A percentile compares a stretch with the other conserved stretches of the same genome.
Conservation (phyloP, 495 filamentous ascomycete genomes). For the Pseudotulostoma volvatum region DNA sequence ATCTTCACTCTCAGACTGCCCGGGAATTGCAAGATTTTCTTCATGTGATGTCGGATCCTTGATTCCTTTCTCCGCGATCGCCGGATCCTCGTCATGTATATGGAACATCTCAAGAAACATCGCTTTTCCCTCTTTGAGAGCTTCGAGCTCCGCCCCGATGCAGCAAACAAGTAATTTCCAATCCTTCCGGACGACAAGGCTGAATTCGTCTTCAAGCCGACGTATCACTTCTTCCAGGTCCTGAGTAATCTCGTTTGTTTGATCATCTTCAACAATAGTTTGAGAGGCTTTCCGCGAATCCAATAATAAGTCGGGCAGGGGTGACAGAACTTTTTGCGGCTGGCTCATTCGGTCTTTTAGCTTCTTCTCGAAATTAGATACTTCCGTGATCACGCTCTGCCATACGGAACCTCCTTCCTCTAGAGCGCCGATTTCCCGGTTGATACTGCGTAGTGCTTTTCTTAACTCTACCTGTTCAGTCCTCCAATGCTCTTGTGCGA, state of each 20-base stretch:
- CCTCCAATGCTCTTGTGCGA: conserved; percentile 64
- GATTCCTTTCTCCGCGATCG: neutral
- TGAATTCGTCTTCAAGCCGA: conserved; percentile 21
- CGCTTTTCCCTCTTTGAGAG: conserved; percentile 50
- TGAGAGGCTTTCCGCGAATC: neutral
- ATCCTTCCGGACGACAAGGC: conserved; percentile 32
- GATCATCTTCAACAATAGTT: conserved; percentile 11
- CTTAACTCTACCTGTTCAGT: conserved; percentile 42
- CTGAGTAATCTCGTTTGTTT: conserved; percentile 21
- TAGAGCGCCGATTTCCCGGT: conserved; percentile 57
- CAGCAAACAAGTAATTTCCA: conserved; percentile 87
- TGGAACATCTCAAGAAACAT: conserved; percentile 42
- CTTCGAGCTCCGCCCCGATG: conserved; percentile 76
- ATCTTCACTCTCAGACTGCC: conserved; percentile 2
- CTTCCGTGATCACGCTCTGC: conserved; percentile 47
- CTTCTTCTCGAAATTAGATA: conserved; percentile 51
- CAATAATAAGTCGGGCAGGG: conserved; percentile 7
- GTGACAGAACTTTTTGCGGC: conserved; percentile 14
- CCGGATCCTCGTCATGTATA: conserved; percentile 8
- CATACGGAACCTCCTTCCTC: conserved; percentile 71
- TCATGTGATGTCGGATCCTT: neutral
- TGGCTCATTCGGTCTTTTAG: conserved; percentile 40
- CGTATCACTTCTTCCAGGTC: conserved; percentile 28
- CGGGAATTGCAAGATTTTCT: neutral
- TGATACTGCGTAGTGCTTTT: conserved; percentile 40